Evolutionary conservation across 2,329 filamentous ascomycete species (phyloP).

Genomic region (Cytospora piceicola): DNA sequence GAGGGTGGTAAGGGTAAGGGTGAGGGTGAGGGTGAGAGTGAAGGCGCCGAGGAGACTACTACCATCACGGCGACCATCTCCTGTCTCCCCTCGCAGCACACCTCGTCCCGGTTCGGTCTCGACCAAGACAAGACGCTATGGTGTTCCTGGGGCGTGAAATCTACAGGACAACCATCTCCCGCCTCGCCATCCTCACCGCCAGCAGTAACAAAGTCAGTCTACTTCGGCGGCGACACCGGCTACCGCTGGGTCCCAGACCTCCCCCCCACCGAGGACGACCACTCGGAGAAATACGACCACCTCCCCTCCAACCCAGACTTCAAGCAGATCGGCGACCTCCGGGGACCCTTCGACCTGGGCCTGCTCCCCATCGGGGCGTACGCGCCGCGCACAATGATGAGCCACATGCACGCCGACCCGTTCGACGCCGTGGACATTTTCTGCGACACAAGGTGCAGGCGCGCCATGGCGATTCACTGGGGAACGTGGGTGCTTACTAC

Average conservation of each 20-base stretch:
- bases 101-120: constrained; percentile 67
- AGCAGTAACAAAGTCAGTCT: constrained; percentile 65
- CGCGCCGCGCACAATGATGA: constrained; percentile 72
- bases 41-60: constrained; percentile 35
- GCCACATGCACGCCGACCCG: constrained; percentile 82
- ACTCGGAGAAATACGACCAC: constrained; percentile 66
- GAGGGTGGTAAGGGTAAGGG: constrained; percentile 36
- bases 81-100: constrained; percentile 85
- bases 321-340: constrained; percentile 75
- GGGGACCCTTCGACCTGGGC: constrained; percentile 88
- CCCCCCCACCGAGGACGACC: constrained; percentile 68
- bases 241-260: constrained; percentile 77
- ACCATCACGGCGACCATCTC: constrained; percentile 73
- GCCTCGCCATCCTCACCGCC: constrained; percentile 43
- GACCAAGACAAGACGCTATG: constrained; percentile 81
- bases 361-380: constrained; percentile 95
- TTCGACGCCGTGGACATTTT: constrained; percentile 91
- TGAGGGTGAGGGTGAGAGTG: constrained; percentile 38
- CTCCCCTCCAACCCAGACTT: constrained; percentile 82
- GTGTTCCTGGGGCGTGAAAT: constrained; percentile 82
- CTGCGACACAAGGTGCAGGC: constrained; percentile 75
- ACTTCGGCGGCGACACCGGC: constrained; percentile 89
- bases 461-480: constrained; percentile 89
- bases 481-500: constrained; percentile 85
- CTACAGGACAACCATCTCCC: constrained; percentile 42